Evolutionary conservation across 176 grass and related monocot species (phyloP).

Genomic region (Cocos nucifera): DNA sequence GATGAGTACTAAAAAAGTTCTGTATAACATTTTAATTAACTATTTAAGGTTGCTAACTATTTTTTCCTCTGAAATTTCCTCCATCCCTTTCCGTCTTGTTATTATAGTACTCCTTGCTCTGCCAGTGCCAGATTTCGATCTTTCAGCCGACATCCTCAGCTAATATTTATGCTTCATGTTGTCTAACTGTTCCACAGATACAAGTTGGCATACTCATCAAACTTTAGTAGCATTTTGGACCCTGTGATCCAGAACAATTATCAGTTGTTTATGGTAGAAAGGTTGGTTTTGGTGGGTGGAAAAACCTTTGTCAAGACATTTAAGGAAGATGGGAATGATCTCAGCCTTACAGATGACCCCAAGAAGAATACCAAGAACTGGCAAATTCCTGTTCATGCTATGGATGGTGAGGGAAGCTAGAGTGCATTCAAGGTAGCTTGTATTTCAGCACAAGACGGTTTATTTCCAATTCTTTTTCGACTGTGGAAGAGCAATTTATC

Average conservation of each 20-base stretch:
- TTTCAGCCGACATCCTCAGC: background rate
- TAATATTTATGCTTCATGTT: slow-evolving; percentile 9
- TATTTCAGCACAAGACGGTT: no score
- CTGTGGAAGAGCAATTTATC: no score
- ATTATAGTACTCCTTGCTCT: no score
- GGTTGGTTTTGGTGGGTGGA: slow-evolving; percentile 73
- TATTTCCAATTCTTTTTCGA: no score
- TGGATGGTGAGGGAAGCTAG: background rate
- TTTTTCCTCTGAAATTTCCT: no score
- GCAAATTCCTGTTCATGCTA: slow-evolving; percentile 74
- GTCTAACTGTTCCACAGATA: slow-evolving; percentile 35
- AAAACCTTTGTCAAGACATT: slow-evolving; percentile 85
- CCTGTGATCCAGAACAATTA: slow-evolving; percentile 33
- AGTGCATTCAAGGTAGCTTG: no score
- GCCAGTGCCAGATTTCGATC: no score
- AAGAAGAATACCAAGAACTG: slow-evolving; percentile 82
- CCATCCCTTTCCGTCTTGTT: no score
- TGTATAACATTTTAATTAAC: no score
- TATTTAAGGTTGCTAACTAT: no score
- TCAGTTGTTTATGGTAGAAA: slow-evolving; percentile 91
- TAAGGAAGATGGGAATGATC: slow-evolving; percentile 76
- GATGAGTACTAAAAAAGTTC: no score
- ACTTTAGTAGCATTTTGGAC: slow-evolving; percentile 74
- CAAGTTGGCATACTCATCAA: slow-evolving; percentile 66
- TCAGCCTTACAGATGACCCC: slow-evolving; percentile 66